Base-by-base conservation (phyloP, 2,329 filamentous ascomycete species). In the Sporothrix humicola region DNA sequence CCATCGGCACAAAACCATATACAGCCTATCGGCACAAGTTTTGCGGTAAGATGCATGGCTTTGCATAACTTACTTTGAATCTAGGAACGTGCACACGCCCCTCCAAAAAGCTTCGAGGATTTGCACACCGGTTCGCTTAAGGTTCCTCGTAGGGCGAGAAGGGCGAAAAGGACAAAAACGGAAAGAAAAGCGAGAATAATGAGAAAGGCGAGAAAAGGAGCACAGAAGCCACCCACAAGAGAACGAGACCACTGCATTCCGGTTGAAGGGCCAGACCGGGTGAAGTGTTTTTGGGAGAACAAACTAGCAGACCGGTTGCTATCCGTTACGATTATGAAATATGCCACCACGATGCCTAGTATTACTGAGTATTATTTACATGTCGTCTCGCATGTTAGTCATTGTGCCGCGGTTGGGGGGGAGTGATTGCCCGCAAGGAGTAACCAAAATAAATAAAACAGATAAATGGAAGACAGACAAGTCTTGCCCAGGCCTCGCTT, bases 51-150 rank as follows among this genome's bases (percentile, higher is more conserved):
- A 37, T 1, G 31, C 31, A 37, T 37, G 31, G 15, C 17, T 26
- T 15, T 26, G 12, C 42, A 48, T 37, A 46, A n/a, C 17, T 23
- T n/a, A 44, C n/a, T 20, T n/a, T 12, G 17, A 4, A 6, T 1
- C 2, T 15, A 61, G 42, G 61, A 15, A 48, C 37, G 10, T 48
- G 61, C 61, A 26, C 61, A 17, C 20, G n/a, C n/a, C 8, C 6
- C 31, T 37, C 31, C 7, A 37, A 37, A 37, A 5, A 7, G 31
- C 4, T 37, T 37, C 31, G 31, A 66, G 20, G 61, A 48, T 26
- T 8, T 48, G 61, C 61, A 15, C 61, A 66, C 61, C 61, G 42
- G 61, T 66, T 48, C 42, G 42, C 61, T 66, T 48, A 17, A 48
- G 17, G 12, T 42, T 2, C 7, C 59, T 65, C 59, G 9, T 46